Evolutionary conservation across 148 eudicot genomes (phyloP), one percentile per base, ranked within the genome.

Genomic region (Rhododendron kiyosumense): DNA sequence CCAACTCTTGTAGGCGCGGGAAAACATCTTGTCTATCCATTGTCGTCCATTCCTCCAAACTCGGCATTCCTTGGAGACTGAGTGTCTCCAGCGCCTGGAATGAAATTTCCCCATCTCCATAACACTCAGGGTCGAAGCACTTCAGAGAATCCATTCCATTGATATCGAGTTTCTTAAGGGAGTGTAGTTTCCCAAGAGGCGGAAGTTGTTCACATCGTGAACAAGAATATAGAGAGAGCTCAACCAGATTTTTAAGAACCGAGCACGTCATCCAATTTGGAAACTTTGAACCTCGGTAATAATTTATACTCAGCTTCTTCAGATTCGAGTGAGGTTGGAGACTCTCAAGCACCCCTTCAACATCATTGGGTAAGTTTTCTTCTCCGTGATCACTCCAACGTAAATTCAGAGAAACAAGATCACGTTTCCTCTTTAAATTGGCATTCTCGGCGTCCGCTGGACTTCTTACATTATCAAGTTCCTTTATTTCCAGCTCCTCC

Each of bases 241-340:
- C 14, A 24, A 45, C 52, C 54, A 78, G 9, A 78, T 78, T 78
- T n/a, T 78, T n/a, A 78, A 78, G 57, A 78, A 45, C 20, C 20
- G 15, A 78, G 46, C 32, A 34, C 7, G 4, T 9, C 81, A 78
- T 43, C 81, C 81, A 45, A 78, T 78, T 45, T 9, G 81, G 81
- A 46, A 78, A 78, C 28, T 24, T 43, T 46, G 54, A 46, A 46
- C 81, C 81, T 46, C 45, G 52, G 18, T 78, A 78, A 10, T 1
- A 0, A 3, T 0, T 4, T 78, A 78, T 78, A 17, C 34, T 12
- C 34, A 78, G 49, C 57, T 78, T 78, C 57, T 43, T 78, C 34
- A 78, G 81, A 78, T 78, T 78, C 49, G 54, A 24, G 28, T 78
- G 13, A 78, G 57, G 81, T n/a, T 46, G 30, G 57, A 78, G 81